phyloP scores from a whole-genome alignment of 2,329 filamentous ascomycete species.

The Plectosphaerella cucumerina region DNA sequence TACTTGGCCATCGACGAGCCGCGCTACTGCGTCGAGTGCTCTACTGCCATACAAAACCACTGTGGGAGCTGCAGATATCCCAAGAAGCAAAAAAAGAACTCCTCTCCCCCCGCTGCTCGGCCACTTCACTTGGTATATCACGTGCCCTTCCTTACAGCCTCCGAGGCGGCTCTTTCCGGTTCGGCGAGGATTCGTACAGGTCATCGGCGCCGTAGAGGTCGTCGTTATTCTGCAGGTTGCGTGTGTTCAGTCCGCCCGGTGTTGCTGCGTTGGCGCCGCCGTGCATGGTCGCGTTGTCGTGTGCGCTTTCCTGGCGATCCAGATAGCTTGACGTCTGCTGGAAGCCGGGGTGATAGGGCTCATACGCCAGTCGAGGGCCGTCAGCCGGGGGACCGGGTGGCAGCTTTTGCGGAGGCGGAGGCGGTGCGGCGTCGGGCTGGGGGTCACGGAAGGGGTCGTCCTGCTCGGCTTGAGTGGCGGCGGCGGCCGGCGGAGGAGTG shows the following conservation, averaged over 20 bases:
- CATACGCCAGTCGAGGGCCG: constrained; percentile 27
- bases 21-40: too few species aligned
- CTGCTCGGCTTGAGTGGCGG: background rate
- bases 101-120: too few species aligned
- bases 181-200: constrained; percentile 34
- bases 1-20: too few species aligned
- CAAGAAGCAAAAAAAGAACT: too few species aligned
- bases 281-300: constrained; percentile 37
- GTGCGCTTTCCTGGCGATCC: constrained; percentile 34
- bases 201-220: constrained; percentile 32
- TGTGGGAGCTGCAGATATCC: too few species aligned
- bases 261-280: constrained; percentile 21
- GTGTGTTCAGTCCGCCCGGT: constrained; percentile 9
- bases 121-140: too few species aligned
- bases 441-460: constrained; percentile 22
- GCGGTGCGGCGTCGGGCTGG: constrained; percentile 7
- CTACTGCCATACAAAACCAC: too few species aligned
- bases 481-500: background rate
- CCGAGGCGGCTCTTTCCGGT: constrained; percentile 28
- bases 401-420: background rate
- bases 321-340: constrained; percentile 26
- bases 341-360: constrained; percentile 35
- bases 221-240: constrained; percentile 13
- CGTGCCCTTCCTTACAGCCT: background rate
- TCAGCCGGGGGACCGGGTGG: constrained; percentile 12